Evolutionary conservation across 2,329 filamentous ascomycete species (phyloP).

Genomic region (Neofusicoccum umdonicola): DNA sequence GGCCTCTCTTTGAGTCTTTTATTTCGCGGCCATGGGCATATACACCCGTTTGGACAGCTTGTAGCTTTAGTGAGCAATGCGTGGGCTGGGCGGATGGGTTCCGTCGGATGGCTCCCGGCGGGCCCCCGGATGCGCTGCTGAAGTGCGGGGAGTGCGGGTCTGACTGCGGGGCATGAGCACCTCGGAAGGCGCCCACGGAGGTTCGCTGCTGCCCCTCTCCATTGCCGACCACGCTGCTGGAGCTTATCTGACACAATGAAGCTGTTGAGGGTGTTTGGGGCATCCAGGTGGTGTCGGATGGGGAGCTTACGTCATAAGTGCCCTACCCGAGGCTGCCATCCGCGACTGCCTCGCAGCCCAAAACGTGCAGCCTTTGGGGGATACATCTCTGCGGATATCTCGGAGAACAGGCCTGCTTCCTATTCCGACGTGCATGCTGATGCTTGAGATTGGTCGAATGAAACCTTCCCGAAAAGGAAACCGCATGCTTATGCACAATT

Average conservation of each 20-base stretch:
- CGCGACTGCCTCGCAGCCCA: background rate
- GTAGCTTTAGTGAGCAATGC: background rate
- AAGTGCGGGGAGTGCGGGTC: slow-evolving; percentile 5
- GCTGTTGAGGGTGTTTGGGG: no score
- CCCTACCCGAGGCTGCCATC: background rate
- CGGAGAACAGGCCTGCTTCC: no score
- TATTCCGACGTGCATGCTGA: no score
- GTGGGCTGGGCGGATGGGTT: background rate
- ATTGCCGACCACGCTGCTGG: background rate
- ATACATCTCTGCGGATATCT: no score
- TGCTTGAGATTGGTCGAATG: no score
- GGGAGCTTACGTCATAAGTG: background rate
- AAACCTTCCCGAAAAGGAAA: no score
- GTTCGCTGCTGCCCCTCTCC: no score
- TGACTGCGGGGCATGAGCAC: background rate
- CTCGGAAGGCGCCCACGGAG: background rate
- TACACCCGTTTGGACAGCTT: no score
- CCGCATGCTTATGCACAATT: no score
- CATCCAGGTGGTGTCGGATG: background rate
- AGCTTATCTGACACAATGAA: no score
- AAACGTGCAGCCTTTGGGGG: no score
- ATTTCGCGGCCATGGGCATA: background rate
- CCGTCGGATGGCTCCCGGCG: slow-evolving; percentile 10
- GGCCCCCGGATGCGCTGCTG: background rate
- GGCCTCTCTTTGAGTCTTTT: background rate